These are phyloP conservation scores for Artemisia tridentata DNA, from an alignment of 129 eudicot species.

Conservation along the genomic window DNA sequence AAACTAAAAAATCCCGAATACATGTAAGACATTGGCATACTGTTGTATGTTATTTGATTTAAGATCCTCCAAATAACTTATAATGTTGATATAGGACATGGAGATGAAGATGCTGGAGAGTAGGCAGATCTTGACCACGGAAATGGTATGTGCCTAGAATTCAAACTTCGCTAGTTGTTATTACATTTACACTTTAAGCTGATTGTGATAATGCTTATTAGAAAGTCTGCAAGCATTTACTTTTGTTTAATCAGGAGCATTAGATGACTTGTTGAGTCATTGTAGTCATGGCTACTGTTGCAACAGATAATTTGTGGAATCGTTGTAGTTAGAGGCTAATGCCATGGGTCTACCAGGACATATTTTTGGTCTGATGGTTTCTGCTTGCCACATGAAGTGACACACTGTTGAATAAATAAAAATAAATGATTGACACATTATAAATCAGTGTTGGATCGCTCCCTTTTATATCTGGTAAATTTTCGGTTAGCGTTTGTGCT, in stretches of 20 bases:
- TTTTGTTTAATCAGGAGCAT: conserved; percentile 9
- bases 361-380: too few species aligned
- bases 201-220: conserved; percentile 10
- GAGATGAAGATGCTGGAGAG: conserved; percentile 93
- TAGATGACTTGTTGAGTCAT: background rate
- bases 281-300: background rate
- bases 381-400: too few species aligned
- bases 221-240: conserved; percentile 6
- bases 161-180: conserved; percentile 6
- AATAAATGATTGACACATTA: too few species aligned
- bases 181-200: conserved; percentile 6
- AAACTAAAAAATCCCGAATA: conserved; percentile 79
- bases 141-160: conserved; percentile 59
- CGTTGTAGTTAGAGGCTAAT: background rate
- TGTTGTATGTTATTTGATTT: conserved; percentile 20
- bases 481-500: too few species aligned
- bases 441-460: too few species aligned
- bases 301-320: conserved; percentile 13
- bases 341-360: too few species aligned
- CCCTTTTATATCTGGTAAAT: too few species aligned
- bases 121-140: conserved; percentile 58
- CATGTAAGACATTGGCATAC: conserved; percentile 50
- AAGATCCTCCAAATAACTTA: conserved; percentile 22
- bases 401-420: too few species aligned
- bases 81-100: conserved; percentile 61